Evolutionary conservation across 768 basidiomycete genomes (phyloP).

Genomic region (Rhizopogon vesiculosus): DNA sequence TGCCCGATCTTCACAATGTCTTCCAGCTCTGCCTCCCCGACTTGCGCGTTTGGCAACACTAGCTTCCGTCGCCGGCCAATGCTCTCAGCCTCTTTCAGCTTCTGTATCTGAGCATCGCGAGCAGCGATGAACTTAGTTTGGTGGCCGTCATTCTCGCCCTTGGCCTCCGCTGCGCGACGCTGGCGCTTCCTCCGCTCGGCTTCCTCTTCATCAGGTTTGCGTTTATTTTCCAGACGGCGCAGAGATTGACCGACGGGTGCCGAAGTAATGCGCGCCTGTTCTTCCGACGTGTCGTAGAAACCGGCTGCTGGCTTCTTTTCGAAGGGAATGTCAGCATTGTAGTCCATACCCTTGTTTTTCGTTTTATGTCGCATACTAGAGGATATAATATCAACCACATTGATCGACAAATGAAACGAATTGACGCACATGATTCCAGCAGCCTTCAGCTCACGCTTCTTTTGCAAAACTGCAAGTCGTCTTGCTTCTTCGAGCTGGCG

Average conservation of each 20-base stretch:
- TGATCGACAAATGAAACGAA: slow-evolving; percentile 1
- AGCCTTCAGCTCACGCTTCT: slow-evolving; percentile 96
- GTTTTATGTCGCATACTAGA: slow-evolving; percentile 85
- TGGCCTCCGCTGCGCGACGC: slow-evolving; percentile 60
- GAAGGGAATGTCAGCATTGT: slow-evolving; percentile 97
- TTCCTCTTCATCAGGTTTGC: slow-evolving; percentile 91
- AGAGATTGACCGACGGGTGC: slow-evolving; percentile 91
- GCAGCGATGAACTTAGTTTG: slow-evolving; percentile 97
- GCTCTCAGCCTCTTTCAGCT: slow-evolving; percentile 95
- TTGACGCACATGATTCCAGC: slow-evolving; percentile 88
- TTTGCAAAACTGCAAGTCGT: slow-evolving; percentile 90
- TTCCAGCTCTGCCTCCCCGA: slow-evolving; percentile 91
- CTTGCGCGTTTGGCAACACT: slow-evolving; percentile 83
- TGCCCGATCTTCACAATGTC: slow-evolving; percentile 98
- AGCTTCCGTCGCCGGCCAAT: slow-evolving; percentile 86
- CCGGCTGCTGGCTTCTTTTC: slow-evolving; percentile 95
- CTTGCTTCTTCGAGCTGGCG: slow-evolving; percentile 96
- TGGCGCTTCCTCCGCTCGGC: slow-evolving; percentile 89
- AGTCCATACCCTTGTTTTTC: slow-evolving; percentile 98
- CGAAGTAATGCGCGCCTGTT: slow-evolving; percentile 79
- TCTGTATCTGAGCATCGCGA: slow-evolving; percentile 95
- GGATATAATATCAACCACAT: slow-evolving; percentile 3
- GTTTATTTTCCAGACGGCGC: slow-evolving; percentile 92
- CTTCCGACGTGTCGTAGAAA: slow-evolving; percentile 95
- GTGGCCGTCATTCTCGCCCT: slow-evolving; percentile 54